A percentile compares a stretch with the other conserved stretches of the same genome.
Conservation (phyloP, 345 rosid genomes). For the Rubroshorea leprosula region DNA sequence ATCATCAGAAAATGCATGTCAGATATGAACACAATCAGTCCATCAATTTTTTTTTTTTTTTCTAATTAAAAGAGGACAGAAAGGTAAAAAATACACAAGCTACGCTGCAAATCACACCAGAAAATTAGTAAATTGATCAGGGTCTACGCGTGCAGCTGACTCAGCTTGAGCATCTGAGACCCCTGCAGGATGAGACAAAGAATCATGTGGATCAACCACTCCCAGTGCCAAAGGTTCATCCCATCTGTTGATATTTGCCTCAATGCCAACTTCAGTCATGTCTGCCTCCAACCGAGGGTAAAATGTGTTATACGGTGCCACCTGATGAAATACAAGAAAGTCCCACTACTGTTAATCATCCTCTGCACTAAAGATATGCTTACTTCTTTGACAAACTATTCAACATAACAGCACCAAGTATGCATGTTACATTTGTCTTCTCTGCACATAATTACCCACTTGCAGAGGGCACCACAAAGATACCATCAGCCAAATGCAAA, state of each 20-base stretch:
- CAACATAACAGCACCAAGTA: not conserved
- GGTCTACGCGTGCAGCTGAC: constrained; percentile 71
- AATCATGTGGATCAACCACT: constrained; percentile 91
- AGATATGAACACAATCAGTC: constrained; percentile 6
- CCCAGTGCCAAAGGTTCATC: constrained; percentile 83
- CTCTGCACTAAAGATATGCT: not conserved
- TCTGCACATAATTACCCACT: not conserved
- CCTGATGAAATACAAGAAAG: constrained; percentile 39
- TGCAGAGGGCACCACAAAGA: not conserved
- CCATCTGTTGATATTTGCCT: constrained; percentile 80
- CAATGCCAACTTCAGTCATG: constrained; percentile 80
- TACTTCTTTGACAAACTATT: not conserved
- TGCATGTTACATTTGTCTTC: not conserved
- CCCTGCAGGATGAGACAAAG: constrained; percentile 96
- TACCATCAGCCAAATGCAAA: not conserved
- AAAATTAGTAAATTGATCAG: constrained; percentile 90
- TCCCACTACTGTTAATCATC: constrained; percentile 4
- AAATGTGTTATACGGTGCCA: constrained; percentile 93
- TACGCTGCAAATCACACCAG: constrained; percentile 42
- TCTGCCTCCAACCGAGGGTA: constrained; percentile 88
- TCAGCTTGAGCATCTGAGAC: constrained; percentile 91
- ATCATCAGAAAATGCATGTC: constrained; percentile 12
- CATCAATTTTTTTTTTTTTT: too few species aligned
- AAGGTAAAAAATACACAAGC: not conserved
- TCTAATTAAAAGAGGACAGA: not conserved